phyloP scores from a whole-genome alignment of 139 green algal genomes.

The Bryopsis sp. region DNA sequence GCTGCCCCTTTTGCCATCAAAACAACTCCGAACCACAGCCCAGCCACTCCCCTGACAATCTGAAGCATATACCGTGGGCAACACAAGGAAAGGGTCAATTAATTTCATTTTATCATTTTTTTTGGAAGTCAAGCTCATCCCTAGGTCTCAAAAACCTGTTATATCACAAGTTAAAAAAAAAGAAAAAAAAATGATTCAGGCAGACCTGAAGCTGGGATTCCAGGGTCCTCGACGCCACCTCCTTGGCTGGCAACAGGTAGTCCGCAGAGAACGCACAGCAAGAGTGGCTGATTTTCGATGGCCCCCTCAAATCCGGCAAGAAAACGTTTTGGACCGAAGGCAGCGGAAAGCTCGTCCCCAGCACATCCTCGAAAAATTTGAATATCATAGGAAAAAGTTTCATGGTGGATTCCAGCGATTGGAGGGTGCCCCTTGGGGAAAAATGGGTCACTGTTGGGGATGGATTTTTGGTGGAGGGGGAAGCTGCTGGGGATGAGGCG shows the following conservation, averaged over 20 bases:
- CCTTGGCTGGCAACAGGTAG: neutral
- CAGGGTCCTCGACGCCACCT: too few species aligned
- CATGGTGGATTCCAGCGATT: slow-evolving; percentile 10
- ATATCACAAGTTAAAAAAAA: neutral
- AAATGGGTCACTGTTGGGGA: slow-evolving; percentile 8
- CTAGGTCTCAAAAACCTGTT: neutral
- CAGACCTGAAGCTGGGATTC: too few species aligned
- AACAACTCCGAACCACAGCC: slow-evolving; percentile 2
- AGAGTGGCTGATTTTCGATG: neutral
- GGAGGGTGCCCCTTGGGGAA: neutral
- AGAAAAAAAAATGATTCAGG: neutral
- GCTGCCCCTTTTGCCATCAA: neutral
- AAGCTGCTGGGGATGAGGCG: neutral
- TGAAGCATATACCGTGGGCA: neutral
- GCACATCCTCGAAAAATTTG: slow-evolving; percentile 1
- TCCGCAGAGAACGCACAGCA: neutral
- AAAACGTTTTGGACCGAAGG: neutral
- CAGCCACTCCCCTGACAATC: neutral
- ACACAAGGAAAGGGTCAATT: neutral
- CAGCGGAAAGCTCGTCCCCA: neutral
- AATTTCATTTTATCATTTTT: neutral
- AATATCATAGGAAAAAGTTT: slow-evolving; percentile 8
- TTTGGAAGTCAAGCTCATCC: too few species aligned
- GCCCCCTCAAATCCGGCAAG: neutral
- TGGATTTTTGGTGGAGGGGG: too few species aligned